Evolutionary conservation across 2,329 filamentous ascomycete species (phyloP).

Genomic region (Claviceps digitariae): DNA sequence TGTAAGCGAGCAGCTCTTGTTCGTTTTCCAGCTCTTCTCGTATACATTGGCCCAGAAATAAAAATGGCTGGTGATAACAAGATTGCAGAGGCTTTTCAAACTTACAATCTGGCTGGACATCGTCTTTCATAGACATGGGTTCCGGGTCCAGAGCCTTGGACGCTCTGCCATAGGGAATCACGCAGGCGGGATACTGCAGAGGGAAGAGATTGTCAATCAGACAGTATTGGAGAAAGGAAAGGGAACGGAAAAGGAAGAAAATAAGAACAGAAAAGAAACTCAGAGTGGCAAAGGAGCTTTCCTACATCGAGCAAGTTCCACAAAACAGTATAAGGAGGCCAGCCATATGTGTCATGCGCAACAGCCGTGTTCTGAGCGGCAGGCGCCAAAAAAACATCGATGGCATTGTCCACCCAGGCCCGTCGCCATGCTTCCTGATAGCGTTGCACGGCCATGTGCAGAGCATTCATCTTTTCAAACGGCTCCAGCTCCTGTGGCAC

Average conservation of each 20-base stretch:
- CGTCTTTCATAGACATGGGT: conserved; percentile 2
- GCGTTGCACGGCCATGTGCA: conserved; percentile 11
- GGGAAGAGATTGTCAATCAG: neutral
- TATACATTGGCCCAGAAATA: no score
- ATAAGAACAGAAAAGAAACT: neutral
- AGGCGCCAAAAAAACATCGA: conserved; percentile 38
- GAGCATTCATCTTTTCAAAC: conserved; percentile 22
- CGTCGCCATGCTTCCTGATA: conserved; percentile 27
- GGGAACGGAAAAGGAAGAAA: neutral
- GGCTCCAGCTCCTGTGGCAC: conserved; percentile 8
- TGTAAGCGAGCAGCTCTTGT: neutral
- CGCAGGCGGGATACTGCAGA: conserved; percentile 34
- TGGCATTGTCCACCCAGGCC: conserved; percentile 24
- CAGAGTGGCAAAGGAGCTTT: neutral
- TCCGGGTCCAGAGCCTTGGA: conserved; percentile 3
- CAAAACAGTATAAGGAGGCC: conserved; percentile 31
- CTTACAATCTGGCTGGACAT: conserved; percentile 1
- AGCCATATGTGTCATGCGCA: conserved; percentile 35
- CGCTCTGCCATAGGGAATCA: conserved; percentile 30
- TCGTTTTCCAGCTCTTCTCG: no score
- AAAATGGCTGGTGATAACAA: neutral
- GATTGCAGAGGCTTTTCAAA: no score
- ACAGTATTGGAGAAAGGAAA: neutral
- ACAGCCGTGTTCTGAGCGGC: conserved; percentile 36
- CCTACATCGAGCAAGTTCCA: conserved; percentile 37